Conservation (phyloP, 139 green algal species). For the Ulvella scutata region DNA sequence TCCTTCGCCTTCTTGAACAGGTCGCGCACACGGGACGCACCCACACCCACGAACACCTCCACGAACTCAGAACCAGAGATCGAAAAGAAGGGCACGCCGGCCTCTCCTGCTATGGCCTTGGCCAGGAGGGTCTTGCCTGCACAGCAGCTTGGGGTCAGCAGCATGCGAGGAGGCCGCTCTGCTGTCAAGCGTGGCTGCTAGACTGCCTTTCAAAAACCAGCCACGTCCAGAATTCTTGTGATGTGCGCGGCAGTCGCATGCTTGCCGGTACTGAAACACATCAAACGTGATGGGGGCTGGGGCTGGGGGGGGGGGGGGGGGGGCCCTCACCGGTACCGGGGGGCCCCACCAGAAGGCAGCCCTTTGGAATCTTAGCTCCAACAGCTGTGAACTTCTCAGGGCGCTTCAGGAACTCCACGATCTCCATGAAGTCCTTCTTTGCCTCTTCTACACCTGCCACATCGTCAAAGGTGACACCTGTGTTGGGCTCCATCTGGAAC, state of each 20-base stretch:
- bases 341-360: conserved; percentile 82
- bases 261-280: too few relatives aligned
- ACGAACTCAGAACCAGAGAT: conserved; percentile 95
- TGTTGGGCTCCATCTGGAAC: conserved; percentile 99
- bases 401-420: conserved; percentile 91
- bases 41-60: conserved; percentile 99
- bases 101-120: conserved; percentile 87
- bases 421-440: conserved; percentile 99
- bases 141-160: conserved; percentile 31
- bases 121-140: conserved; percentile 77
- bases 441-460: conserved; percentile 97
- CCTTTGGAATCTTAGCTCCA: conserved; percentile 89
- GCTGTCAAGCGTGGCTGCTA: too few relatives aligned
- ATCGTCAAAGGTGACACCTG: conserved; percentile 91
- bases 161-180: too few relatives aligned
- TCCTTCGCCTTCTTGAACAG: conserved; percentile 93
- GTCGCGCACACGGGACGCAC: conserved; percentile 86
- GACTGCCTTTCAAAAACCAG: too few relatives aligned
- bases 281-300: too few relatives aligned
- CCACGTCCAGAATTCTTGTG: too few relatives aligned
- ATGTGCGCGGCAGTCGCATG: too few relatives aligned
- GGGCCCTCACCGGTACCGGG: conserved; percentile 80
- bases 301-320: too few relatives aligned
- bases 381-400: conserved; percentile 88
- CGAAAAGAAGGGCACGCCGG: conserved; percentile 96